Conservation (phyloP, 2,329 filamentous ascomycete species). For the Botrytis porri region DNA sequence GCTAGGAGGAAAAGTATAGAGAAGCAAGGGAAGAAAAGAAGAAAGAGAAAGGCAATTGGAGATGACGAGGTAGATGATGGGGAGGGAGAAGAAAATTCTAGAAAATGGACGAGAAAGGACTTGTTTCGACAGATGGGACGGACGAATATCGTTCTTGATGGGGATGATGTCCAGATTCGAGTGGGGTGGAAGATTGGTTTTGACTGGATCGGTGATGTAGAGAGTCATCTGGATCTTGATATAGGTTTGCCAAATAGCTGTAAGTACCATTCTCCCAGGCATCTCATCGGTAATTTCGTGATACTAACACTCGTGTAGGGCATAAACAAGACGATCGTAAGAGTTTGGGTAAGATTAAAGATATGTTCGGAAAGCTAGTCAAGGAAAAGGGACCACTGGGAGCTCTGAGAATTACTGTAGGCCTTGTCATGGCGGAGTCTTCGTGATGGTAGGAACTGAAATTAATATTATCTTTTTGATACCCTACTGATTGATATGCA, state of each 20-base stretch:
- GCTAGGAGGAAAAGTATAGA: constrained; percentile 27
- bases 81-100: constrained; percentile 22
- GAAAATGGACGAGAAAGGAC: constrained; percentile 43
- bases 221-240: constrained; percentile 54
- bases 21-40: constrained; percentile 25
- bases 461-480: background rate
- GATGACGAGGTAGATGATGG: constrained; percentile 39
- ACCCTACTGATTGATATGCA: background rate
- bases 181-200: constrained; percentile 63
- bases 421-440: constrained; percentile 46
- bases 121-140: constrained; percentile 54
- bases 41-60: constrained; percentile 29
- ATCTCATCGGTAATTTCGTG: background rate
- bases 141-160: constrained; percentile 42
- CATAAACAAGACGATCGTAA: constrained; percentile 54
- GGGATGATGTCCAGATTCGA: constrained; percentile 39
- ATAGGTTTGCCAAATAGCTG: constrained; percentile 60
- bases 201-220: constrained; percentile 71
- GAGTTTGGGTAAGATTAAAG: constrained; percentile 56
- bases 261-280: constrained; percentile 44
- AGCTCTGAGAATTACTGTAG: constrained; percentile 58
- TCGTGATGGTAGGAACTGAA: background rate
- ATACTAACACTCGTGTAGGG: constrained; percentile 47
- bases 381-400: constrained; percentile 53
- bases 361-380: constrained; percentile 59